Evolutionary conservation across 306 rosid species (phyloP).

Genomic region (Malus sieversii): DNA sequence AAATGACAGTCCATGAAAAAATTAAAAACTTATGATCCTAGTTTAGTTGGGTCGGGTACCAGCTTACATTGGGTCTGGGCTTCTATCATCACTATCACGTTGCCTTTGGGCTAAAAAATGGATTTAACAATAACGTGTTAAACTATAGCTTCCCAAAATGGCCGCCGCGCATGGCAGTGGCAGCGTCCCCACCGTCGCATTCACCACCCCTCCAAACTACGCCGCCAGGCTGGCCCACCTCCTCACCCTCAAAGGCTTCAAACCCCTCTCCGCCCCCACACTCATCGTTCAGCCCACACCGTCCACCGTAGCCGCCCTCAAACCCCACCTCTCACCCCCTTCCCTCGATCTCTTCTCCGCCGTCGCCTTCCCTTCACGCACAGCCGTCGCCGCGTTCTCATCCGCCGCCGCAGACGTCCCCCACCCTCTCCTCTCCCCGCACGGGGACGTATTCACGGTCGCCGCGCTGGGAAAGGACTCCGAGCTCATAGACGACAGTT

Average conservation of each 20-base stretch:
- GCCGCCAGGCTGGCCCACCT: slow-evolving; percentile 44
- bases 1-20: no score
- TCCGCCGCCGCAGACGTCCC: slow-evolving; percentile 32
- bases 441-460: slow-evolving; percentile 36
- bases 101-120: background rate
- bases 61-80: background rate
- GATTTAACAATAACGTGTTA: background rate
- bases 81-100: background rate
- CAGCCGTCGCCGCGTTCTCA: slow-evolving; percentile 45
- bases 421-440: slow-evolving; percentile 38
- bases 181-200: slow-evolving; percentile 32
- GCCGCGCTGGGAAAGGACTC: slow-evolving; percentile 75
- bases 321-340: slow-evolving; percentile 37
- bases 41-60: background rate
- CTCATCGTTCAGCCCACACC: slow-evolving; percentile 43
- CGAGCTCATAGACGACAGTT: slow-evolving; percentile 38
- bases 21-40: background rate
- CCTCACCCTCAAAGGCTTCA: slow-evolving; percentile 37
- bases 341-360: slow-evolving; percentile 46
- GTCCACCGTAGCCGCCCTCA: slow-evolving; percentile 18
- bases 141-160: background rate
- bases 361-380: slow-evolving; percentile 70
- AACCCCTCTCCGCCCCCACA: slow-evolving; percentile 56
- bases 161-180: background rate
- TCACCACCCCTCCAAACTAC: slow-evolving; percentile 71